A percentile compares a stretch with the other conserved stretches of the same genome.
These are phyloP conservation scores for Leccinum uliginosum DNA, from an alignment of 768 basidiomycete genomes.

Conservation along the genomic window DNA sequence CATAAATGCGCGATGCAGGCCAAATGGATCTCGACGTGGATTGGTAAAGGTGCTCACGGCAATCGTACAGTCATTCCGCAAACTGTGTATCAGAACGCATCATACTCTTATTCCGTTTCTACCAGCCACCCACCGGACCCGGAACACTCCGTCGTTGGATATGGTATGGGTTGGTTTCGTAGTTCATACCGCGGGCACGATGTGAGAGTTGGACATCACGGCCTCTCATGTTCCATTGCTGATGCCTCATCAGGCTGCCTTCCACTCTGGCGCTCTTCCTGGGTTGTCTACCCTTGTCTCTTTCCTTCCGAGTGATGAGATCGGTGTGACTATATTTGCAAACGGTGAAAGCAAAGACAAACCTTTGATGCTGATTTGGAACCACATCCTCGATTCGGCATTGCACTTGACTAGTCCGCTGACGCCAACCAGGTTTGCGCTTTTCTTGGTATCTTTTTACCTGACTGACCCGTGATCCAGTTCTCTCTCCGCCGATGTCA, in stretches of 20 bases:
- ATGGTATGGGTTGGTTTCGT: slow-evolving; percentile 42
- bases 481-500: not conserved
- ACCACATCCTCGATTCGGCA: slow-evolving; percentile 24
- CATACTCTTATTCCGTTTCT: slow-evolving; percentile 29
- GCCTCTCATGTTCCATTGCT: not conserved
- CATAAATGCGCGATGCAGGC: slow-evolving; percentile 21
- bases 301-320: slow-evolving; percentile 33
- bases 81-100: slow-evolving; percentile 26
- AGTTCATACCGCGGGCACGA: slow-evolving; percentile 38
- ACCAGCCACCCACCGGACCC: slow-evolving; percentile 5
- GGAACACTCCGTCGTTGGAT: slow-evolving; percentile 31
- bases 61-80: slow-evolving; percentile 33
- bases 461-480: not conserved
- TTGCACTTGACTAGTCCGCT: slow-evolving; percentile 5
- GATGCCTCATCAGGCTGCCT: slow-evolving; percentile 27
- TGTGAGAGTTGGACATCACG: slow-evolving; percentile 19
- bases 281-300: slow-evolving; percentile 30
- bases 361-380: slow-evolving; percentile 4
- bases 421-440: not conserved
- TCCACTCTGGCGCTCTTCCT: slow-evolving; percentile 32
- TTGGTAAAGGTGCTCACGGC: slow-evolving; percentile 32
- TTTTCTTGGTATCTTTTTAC: not conserved
- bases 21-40: slow-evolving; percentile 35
- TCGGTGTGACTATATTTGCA: slow-evolving; percentile 35
- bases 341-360: slow-evolving; percentile 25